A percentile compares a stretch with the other conserved stretches of the same genome.
phyloP scores from a whole-genome alignment of 352 stramenopile species.

The Phytophthora palmivora region DNA sequence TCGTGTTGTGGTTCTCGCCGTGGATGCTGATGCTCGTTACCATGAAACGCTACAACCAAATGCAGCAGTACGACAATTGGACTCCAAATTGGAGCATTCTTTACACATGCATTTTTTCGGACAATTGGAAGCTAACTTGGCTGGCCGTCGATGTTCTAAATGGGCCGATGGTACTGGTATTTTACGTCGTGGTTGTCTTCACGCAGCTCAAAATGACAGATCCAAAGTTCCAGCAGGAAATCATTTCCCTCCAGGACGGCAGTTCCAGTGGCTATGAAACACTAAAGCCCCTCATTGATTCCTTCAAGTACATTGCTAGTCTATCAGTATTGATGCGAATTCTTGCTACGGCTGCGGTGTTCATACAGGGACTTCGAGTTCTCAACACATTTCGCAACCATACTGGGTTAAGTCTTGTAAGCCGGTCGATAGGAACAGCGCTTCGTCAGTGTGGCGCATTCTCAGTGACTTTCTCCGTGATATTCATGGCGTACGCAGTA shows the following conservation, averaged over 20 bases:
- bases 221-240: slow-evolving; percentile 41
- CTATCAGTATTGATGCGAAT: slow-evolving; percentile 38
- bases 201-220: slow-evolving; percentile 40
- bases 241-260: slow-evolving; percentile 32
- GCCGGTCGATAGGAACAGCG: neutral
- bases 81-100: neutral
- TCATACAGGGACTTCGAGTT: slow-evolving; percentile 46
- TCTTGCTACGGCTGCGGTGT: slow-evolving; percentile 36
- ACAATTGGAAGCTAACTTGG: too few relatives aligned
- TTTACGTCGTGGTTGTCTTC: slow-evolving; percentile 21
- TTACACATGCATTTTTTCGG: neutral
- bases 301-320: slow-evolving; percentile 35
- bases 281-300: slow-evolving; percentile 5
- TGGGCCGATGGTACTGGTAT: neutral
- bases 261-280: slow-evolving; percentile 9
- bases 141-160: neutral
- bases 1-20: neutral
- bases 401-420: slow-evolving; percentile 42
- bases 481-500: neutral
- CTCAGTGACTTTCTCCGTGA: neutral
- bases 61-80: neutral
- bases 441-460: neutral
- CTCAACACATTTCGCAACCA: slow-evolving; percentile 59
- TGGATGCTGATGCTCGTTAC: neutral
- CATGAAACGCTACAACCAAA: neutral